These are phyloP conservation scores for Fragilaria radians DNA, from an alignment of 108 stramenopile species.

Conservation along the genomic window DNA sequence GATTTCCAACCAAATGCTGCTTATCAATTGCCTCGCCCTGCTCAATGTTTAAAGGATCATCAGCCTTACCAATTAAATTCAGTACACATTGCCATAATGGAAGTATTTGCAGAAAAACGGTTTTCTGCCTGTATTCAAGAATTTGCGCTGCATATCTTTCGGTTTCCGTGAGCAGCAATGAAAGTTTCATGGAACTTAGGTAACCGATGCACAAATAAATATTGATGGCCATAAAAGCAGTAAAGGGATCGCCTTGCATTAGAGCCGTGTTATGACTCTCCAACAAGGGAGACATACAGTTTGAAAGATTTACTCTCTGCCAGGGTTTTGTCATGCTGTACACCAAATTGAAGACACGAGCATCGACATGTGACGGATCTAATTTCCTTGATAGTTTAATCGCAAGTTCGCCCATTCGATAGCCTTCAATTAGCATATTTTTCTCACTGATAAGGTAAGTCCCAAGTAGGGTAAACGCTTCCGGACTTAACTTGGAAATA, in stretches of 20 bases:
- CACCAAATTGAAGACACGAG: not conserved
- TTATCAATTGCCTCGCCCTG: not conserved
- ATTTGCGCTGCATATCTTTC: not conserved
- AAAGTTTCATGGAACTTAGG: not conserved
- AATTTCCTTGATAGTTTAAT: not conserved
- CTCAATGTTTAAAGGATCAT: not conserved
- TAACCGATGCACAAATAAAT: not conserved
- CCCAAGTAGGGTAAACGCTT: not conserved
- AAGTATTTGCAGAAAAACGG: not conserved
- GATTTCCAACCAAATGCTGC: not conserved
- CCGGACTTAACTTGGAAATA: not conserved
- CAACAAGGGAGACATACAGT: not conserved
- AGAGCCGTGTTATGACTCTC: not conserved
- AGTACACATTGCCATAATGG: not conserved
- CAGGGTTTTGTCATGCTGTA: not conserved
- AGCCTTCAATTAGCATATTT: not conserved
- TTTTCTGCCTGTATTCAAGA: not conserved
- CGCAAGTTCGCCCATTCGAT: not conserved
- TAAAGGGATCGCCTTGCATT: not conserved
- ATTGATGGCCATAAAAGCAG: not conserved
- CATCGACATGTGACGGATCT: not conserved
- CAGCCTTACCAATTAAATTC: not conserved
- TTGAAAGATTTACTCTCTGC: not conserved
- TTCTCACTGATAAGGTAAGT: conserved; percentile 1
- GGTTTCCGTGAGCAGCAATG: not conserved